Conservation (phyloP, 768 basidiomycete genomes). For the Hypholoma fasciculare region DNA sequence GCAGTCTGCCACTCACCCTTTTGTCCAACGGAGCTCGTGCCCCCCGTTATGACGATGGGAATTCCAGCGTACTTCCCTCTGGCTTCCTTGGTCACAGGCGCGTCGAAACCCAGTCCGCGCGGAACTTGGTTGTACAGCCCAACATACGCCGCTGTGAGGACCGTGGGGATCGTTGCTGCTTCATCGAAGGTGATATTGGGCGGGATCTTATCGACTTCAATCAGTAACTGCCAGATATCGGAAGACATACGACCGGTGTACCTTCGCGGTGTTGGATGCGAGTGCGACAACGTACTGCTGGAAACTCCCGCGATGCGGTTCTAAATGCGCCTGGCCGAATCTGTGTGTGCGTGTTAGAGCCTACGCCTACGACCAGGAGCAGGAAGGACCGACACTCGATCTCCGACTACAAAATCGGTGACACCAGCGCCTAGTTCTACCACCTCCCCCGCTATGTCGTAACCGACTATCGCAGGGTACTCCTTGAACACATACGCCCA, state of each 20-base stretch:
- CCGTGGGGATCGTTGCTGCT: constrained; percentile 37
- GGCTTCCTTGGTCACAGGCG: constrained; percentile 23
- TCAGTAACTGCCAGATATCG: constrained; percentile 12
- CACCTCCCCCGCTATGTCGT: constrained; percentile 5
- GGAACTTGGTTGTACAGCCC: constrained; percentile 33
- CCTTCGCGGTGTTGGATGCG: constrained; percentile 10
- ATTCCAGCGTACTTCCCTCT: constrained; percentile 41
- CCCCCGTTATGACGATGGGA: constrained; percentile 48
- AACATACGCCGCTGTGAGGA: constrained; percentile 27
- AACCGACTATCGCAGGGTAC: constrained; percentile 3
- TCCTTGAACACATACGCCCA: constrained; percentile 6
- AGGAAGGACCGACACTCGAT: constrained; percentile 44
- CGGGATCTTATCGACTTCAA: constrained; percentile 27
- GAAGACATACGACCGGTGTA: constrained; percentile 28
- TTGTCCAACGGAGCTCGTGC: constrained; percentile 49
- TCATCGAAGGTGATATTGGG: constrained; percentile 33
- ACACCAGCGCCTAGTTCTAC: constrained; percentile 37
- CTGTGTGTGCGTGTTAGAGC: constrained; percentile 26
- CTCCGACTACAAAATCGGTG: constrained; percentile 46
- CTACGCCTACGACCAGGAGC: neutral
- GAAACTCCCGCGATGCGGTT: constrained; percentile 36
- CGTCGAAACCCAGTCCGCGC: constrained; percentile 6
- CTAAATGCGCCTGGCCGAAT: constrained; percentile 32
- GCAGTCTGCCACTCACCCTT: constrained; percentile 28
- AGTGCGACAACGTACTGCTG: constrained; percentile 13